A percentile compares a stretch with the other conserved stretches of the same genome.
phyloP scores from a whole-genome alignment of 768 basidiomycete species.

The Amyloporia xantha region DNA sequence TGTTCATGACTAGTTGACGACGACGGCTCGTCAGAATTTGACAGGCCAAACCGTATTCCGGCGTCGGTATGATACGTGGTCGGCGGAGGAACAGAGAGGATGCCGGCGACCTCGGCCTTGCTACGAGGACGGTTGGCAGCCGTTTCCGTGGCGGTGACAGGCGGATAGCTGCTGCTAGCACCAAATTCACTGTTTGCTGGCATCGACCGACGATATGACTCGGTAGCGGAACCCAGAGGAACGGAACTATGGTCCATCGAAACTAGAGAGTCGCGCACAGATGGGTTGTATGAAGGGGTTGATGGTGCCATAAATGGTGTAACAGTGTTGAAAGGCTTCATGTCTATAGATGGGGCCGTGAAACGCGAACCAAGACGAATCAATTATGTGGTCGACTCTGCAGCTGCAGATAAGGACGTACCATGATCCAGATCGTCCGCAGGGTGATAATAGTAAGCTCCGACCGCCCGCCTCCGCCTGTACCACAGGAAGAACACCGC shows the following conservation, averaged over 20 bases:
- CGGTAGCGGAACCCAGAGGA: background rate
- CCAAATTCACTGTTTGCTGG: too few relatives aligned
- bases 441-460: background rate
- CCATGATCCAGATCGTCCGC: background rate
- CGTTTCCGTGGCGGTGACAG: background rate
- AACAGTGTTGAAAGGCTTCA: background rate
- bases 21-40: too few relatives aligned
- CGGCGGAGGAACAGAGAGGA: background rate
- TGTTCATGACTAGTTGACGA: too few relatives aligned
- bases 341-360: background rate
- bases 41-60: background rate
- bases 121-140: background rate
- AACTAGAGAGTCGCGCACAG: background rate
- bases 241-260: background rate
- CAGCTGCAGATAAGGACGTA: background rate
- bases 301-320: background rate
- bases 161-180: too few relatives aligned
- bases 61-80: background rate
- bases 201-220: background rate
- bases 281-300: background rate
- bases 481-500: conserved; percentile 9
- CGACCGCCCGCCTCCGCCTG: conserved; percentile 5
- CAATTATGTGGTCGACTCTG: too few relatives aligned
- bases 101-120: background rate
- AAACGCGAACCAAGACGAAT: background rate